Conservation (phyloP, 208 protist genomes). For the Herpetomonas tarakana region DNA sequence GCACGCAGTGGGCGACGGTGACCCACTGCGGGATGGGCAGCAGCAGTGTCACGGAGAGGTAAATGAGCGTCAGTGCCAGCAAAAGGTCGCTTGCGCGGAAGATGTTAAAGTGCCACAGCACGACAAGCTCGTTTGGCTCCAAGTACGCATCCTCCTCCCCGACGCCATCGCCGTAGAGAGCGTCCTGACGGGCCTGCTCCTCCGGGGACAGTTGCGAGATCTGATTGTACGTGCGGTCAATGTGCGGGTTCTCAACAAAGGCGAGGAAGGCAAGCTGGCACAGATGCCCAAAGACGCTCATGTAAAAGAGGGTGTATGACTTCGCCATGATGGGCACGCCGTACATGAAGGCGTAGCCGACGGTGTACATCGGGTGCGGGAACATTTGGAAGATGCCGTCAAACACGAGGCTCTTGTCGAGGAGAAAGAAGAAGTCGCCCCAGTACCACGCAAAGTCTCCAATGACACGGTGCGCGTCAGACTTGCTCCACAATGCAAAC, state of each 20-base stretch:
- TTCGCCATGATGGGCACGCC: conserved; percentile 88
- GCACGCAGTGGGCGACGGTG: conserved; percentile 56
- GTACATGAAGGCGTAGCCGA: conserved; percentile 94
- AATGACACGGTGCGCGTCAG: conserved; percentile 94
- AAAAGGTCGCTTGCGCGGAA: conserved; percentile 81
- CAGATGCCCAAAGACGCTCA: conserved; percentile 90
- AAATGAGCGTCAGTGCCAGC: conserved; percentile 59
- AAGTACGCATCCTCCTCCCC: conserved; percentile 41
- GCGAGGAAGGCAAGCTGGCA: conserved; percentile 92
- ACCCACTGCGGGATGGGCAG: conserved; percentile 47
- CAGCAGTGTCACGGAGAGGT: conserved; percentile 46
- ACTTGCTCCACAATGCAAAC: conserved; percentile 94
- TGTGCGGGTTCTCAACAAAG: conserved; percentile 93
- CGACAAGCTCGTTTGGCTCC: conserved; percentile 54
- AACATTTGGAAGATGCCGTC: conserved; percentile 95
- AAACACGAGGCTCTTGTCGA: conserved; percentile 92
- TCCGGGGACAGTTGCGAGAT: conserved; percentile 18
- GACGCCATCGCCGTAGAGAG: conserved; percentile 36
- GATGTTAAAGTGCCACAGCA: conserved; percentile 77
- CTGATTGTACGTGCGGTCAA: conserved; percentile 71
- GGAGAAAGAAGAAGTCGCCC: conserved; percentile 96
- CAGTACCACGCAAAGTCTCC: conserved; percentile 97
- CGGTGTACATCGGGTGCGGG: conserved; percentile 95
- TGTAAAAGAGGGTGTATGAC: conserved; percentile 92
- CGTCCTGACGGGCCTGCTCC: conserved; percentile 37